Base-by-base conservation (phyloP, 1,284 basidiomycete species). In the Papiliotrema terrestris region DNA sequence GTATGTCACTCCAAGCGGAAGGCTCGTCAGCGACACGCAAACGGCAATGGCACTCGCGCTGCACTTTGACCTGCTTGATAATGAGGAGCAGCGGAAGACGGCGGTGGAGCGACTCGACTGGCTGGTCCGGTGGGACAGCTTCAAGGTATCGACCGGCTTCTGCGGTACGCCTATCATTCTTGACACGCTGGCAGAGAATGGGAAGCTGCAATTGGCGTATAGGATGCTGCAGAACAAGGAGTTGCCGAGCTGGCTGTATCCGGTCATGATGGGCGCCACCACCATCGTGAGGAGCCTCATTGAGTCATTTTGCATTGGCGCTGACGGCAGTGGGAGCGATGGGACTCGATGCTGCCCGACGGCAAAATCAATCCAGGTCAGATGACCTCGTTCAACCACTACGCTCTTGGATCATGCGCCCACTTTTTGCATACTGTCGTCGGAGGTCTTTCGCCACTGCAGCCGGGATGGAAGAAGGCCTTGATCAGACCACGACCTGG, bases 341-440 rank as follows among this genome's bases (percentile, higher is more conserved):
- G 69, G 69, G 65, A 72, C 56, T 57, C 52, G 32, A 65, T 72
- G 67, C 47, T 68, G 15, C 65, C 66, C 8, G 59, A 69, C 47
- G 69, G 69, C 1, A 48, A 43, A 2, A 68, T 72, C 56, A 72
- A 72, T 17, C 68, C 69, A 1, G 70, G 71, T 17, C 60, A 73
- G 46, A 76, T 76, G 74, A 76, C 74, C 0, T 66, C 62, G 0
- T 73, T 76, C 60, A 76, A 76, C 55, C 74, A 76, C 46, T 76
- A 73, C 55, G 72, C 74, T 2, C 58, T 76, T 13, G 74, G 74
- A 4, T 49, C 68, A 2, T 70, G 72, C 11, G 71, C 69, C 0
- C 26, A 53, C 1, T 74, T 72, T 54, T 52, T 76, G 55, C 69
- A 76, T 54, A 26, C 17, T 5, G 55, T 49, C 13, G 60, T 74